These are phyloP conservation scores for Abrus pulchellus DNA, from an alignment of 306 rosid species.

Conservation along the genomic window DNA sequence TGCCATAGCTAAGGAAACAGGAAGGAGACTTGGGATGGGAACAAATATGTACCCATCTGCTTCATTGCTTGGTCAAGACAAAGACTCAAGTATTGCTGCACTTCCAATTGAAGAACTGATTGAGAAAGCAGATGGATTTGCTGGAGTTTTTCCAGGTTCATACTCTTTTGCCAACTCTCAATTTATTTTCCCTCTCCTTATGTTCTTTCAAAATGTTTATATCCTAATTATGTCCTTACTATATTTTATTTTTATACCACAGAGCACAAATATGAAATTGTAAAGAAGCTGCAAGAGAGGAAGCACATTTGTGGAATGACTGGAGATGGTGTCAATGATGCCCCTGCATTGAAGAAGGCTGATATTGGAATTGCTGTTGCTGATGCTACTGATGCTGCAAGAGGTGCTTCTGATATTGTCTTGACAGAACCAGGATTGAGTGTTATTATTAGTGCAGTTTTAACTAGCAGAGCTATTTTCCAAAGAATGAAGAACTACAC, in stretches of 20 bases:
- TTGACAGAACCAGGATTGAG: conserved; percentile 98
- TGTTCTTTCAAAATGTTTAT: neutral
- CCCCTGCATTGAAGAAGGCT: conserved; percentile 97
- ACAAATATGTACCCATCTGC: conserved; percentile 98
- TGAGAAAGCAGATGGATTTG: conserved; percentile 98
- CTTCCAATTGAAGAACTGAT: conserved; percentile 92
- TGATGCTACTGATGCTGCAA: conserved; percentile 98
- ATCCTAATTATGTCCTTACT: neutral
- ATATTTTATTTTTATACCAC: neutral
- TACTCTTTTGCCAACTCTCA: conserved; percentile 26
- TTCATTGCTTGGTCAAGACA: conserved; percentile 89
- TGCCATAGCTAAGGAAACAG: conserved; percentile 98
- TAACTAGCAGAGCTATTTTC: conserved; percentile 96
- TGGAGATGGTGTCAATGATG: conserved; percentile 99
- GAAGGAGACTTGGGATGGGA: conserved; percentile 99
- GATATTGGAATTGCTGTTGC: conserved; percentile 99
- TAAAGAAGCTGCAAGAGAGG: conserved; percentile 93
- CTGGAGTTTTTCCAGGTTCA: conserved; percentile 98
- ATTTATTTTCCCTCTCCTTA: neutral
- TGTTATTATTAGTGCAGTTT: conserved; percentile 97
- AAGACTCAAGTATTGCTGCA: conserved; percentile 85
- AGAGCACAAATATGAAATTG: conserved; percentile 99
- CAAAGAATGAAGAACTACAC: conserved; percentile 99
- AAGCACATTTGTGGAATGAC: conserved; percentile 99
- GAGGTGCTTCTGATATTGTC: conserved; percentile 97